Base-by-base conservation (phyloP, 768 basidiomycete genomes). In the Collybiopsis luxurians region DNA sequence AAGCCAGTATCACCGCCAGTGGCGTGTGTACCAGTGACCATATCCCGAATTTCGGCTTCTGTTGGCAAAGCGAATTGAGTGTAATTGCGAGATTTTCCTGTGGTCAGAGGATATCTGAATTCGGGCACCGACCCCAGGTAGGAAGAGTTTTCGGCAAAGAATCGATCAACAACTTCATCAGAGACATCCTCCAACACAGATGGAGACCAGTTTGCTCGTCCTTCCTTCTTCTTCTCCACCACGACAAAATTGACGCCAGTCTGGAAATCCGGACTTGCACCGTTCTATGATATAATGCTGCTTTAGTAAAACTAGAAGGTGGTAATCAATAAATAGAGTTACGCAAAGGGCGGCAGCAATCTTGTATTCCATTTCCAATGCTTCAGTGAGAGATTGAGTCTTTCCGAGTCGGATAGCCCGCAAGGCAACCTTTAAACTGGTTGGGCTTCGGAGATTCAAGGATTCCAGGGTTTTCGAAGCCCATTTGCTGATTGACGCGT, bases 341-440 rank as follows among this genome's bases (percentile, higher is more conserved):
- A 95, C 95, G 63, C 90, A 91, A 70, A 85, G 96, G 15, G 93
- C 94, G 31, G 89, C 85, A 19, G 92, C 95, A 65, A 98, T 89
- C 62, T 83, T 83, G 61, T 95, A 76, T 66, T 98, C 96, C 85
- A 90, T 92, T 61, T 88, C 74, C 58, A 98, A 75, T 1, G 83
- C 84, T 56, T 89, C 78, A 4, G 78, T 74, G 39, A 98, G 75
- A 2, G 79, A 67, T 77, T 86, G 71, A 1, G 72, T 71, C 63
- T 76, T 82, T n/a, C 92, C 95, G 57, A 75, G 74, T 46, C 89
- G 84, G 54, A 95, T 81, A 1, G 92, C 90, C 63, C 80, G 74
- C 21, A 98, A 76, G n/a, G 95, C 83, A 34, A 98, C 89, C 68
- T 91, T 92, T 61, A 98, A 78, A 63, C 93, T 95, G 1, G 95